Percentiles rank a stretch among this genome's conserved stretches.
Evolutionary conservation across 129 eudicot genomes (phyloP).

Genomic region (Apium graveolens): DNA sequence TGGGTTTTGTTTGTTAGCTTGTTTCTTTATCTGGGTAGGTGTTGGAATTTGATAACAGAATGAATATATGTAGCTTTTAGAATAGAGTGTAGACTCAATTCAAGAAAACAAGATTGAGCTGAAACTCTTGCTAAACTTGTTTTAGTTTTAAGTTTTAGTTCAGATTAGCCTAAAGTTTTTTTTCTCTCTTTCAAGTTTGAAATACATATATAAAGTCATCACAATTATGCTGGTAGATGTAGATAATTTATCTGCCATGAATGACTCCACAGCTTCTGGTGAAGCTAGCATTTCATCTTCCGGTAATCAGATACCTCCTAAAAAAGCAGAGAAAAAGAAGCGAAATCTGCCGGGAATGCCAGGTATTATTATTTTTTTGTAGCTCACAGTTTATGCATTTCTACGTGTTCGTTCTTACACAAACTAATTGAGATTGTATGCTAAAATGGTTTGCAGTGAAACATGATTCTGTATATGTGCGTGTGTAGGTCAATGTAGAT

Average conservation of each 20-base stretch:
- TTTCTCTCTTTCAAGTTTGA: neutral
- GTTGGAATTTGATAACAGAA: conserved; percentile 21
- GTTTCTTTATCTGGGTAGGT: conserved; percentile 25
- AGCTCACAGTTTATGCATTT: neutral
- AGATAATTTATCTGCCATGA: conserved; percentile 44
- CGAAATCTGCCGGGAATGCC: conserved; percentile 97
- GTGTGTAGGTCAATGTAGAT: neutral
- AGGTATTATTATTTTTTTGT: conserved; percentile 32
- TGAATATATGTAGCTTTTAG: neutral
- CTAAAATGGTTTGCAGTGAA: neutral
- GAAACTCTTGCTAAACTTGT: neutral
- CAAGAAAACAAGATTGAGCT: neutral
- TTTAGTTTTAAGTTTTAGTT: neutral
- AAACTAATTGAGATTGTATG: neutral
- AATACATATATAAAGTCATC: neutral
- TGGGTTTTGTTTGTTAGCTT: conserved; percentile 21
- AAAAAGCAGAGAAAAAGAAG: conserved; percentile 58
- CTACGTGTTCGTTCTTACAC: neutral
- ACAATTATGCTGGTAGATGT: conserved; percentile 36
- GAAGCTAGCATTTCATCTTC: conserved; percentile 65
- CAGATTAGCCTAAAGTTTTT: neutral
- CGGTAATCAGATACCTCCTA: conserved; percentile 41
- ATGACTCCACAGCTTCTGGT: conserved; percentile 61
- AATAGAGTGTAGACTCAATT: neutral
- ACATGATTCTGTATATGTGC: neutral